Evolutionary conservation across 805 yeast species (phyloP).

Genomic region (Starmerella potacharoeniae): DNA sequence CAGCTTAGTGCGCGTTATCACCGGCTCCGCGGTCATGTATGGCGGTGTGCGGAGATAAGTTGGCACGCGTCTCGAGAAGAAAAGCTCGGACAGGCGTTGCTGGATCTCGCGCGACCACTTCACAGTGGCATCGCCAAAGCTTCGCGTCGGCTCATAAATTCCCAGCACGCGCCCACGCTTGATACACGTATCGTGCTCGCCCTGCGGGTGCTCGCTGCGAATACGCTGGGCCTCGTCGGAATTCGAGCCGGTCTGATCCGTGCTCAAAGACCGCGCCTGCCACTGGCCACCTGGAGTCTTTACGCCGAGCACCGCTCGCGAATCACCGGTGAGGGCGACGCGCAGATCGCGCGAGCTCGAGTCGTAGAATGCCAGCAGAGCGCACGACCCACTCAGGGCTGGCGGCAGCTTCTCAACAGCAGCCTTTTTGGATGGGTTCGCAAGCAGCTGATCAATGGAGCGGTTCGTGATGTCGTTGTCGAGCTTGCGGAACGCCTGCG

Average conservation of each 20-base stretch:
- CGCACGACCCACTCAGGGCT: conserved; percentile 93
- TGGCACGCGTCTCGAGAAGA: conserved; percentile 62
- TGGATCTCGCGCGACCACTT: conserved; percentile 72
- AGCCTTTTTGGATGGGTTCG: conserved; percentile 48
- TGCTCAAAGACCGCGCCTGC: conserved; percentile 77
- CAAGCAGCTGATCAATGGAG: conserved; percentile 57
- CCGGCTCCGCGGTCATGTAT: conserved; percentile 95
- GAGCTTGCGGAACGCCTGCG: conserved; percentile 64
- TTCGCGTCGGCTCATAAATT: conserved; percentile 85
- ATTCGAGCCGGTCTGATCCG: conserved; percentile 92
- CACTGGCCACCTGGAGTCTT: conserved; percentile 49
- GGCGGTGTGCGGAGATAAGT: conserved; percentile 81
- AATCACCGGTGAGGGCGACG: conserved; percentile 94
- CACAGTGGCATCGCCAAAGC: conserved; percentile 94
- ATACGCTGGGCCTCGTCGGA: conserved; percentile 76
- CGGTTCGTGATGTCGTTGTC: conserved; percentile 80
- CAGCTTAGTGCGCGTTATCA: conserved; percentile 68
- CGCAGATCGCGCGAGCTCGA: conserved; percentile 57
- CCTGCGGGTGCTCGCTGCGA: conserved; percentile 74
- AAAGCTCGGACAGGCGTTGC: conserved; percentile 55
- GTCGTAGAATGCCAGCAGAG: conserved; percentile 76
- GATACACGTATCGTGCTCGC: conserved; percentile 52
- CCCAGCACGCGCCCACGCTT: conserved; percentile 84
- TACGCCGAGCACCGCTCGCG: conserved; percentile 77
- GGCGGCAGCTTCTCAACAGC: conserved; percentile 74